Evolutionary conservation across 805 yeast species (phyloP).

Genomic region (Saccharomycopsis schoenii): DNA sequence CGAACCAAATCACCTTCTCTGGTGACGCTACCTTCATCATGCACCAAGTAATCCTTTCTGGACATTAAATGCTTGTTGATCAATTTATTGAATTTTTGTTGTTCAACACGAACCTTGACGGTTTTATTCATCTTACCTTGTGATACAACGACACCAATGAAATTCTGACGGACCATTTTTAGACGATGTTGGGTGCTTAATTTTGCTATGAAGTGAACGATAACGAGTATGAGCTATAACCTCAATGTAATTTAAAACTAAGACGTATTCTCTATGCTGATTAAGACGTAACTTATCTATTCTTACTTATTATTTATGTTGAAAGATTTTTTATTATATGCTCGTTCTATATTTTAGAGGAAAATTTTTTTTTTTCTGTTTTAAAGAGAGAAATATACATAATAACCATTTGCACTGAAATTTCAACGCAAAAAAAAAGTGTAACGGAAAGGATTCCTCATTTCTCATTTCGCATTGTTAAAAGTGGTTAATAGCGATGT

Average conservation of each 20-base stretch:
- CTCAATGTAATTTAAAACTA: no score
- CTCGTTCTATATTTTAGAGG: neutral
- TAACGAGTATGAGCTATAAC: no score
- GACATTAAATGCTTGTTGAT: conserved; percentile 68
- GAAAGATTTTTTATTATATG: no score
- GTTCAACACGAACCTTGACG: conserved; percentile 82
- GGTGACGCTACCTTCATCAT: conserved; percentile 85
- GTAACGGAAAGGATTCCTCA: neutral
- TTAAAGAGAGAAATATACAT: neutral
- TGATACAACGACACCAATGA: conserved; percentile 85
- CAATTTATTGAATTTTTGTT: conserved; percentile 57
- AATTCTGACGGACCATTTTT: conserved; percentile 79
- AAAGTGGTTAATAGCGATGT: no score
- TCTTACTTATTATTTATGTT: neutral
- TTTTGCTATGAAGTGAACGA: no score
- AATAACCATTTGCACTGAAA: neutral
- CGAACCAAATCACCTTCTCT: conserved; percentile 94
- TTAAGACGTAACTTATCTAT: no score
- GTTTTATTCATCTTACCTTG: conserved; percentile 96
- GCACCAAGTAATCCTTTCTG: conserved; percentile 80
- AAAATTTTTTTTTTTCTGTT: neutral
- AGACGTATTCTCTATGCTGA: no score
- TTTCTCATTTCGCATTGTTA: no score
- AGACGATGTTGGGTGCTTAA: neutral
- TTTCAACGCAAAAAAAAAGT: neutral